These are phyloP conservation scores for Abortiporus biennis DNA, from an alignment of 1,284 basidiomycete genomes.

Conservation along the genomic window DNA sequence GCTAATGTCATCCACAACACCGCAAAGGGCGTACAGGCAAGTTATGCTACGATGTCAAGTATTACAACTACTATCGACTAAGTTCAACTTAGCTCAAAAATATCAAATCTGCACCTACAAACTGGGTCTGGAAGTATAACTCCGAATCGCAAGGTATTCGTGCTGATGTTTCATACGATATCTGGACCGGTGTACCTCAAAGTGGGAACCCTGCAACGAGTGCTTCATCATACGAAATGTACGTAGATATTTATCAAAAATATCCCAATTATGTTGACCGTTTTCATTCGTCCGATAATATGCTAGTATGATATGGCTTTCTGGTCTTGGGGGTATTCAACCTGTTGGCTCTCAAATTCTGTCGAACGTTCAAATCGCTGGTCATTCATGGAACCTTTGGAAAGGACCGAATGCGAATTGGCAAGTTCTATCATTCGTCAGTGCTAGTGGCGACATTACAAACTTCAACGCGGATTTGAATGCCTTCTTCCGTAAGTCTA, in stretches of 20 bases:
- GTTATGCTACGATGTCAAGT: not conserved
- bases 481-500: constrained; percentile 44
- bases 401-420: constrained; percentile 48
- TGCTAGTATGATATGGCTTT: constrained; percentile 56
- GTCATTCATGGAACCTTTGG: constrained; percentile 54
- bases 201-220: constrained; percentile 40
- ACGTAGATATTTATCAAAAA: constrained; percentile 15
- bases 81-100: constrained; percentile 28
- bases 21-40: constrained; percentile 44
- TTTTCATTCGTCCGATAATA: not conserved
- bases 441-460: constrained; percentile 39
- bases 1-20: constrained; percentile 39
- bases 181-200: constrained; percentile 42
- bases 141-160: constrained; percentile 38
- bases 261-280: not conserved
- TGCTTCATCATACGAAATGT: constrained; percentile 52
- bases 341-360: constrained; percentile 47
- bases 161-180: constrained; percentile 57
- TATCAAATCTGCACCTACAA: constrained; percentile 39
- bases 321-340: constrained; percentile 50
- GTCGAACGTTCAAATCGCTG: constrained; percentile 36
- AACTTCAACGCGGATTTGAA: constrained; percentile 51
- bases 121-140: constrained; percentile 46
- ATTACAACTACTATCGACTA: not conserved
- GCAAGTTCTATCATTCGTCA: constrained; percentile 53